Evolutionary conservation across 345 rosid species (phyloP).

Genomic region (Salix suchowensis): DNA sequence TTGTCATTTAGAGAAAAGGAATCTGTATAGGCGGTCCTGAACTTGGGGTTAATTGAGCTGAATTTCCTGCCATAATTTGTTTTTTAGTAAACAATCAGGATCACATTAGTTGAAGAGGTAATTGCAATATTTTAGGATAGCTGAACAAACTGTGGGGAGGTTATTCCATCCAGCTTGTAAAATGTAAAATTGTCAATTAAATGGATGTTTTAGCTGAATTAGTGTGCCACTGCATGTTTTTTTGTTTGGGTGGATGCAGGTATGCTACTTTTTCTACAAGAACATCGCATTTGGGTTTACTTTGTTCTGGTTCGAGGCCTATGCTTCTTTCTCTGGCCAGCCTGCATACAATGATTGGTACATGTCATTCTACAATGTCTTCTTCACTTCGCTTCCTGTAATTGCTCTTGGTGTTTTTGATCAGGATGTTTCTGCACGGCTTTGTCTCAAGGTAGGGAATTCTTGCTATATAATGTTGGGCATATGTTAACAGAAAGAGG

Average conservation of each 20-base stretch:
- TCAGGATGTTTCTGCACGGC: slow-evolving; percentile 87
- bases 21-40: no score
- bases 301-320: slow-evolving; percentile 87
- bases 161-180: no score
- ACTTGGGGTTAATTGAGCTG: no score
- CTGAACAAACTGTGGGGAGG: no score
- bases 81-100: no score
- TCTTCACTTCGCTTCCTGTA: slow-evolving; percentile 98
- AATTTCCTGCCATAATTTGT: no score
- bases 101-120: no score
- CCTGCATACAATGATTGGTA: slow-evolving; percentile 96
- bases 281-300: slow-evolving; percentile 87
- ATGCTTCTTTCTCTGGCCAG: slow-evolving; percentile 86
- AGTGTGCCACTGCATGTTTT: background rate
- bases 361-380: slow-evolving; percentile 86
- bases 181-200: no score
- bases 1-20: no score
- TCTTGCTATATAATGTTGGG: background rate
- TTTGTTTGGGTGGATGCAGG: slow-evolving; percentile 43
- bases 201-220: background rate
- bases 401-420: slow-evolving; percentile 91
- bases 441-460: slow-evolving; percentile 72
- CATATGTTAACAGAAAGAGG: no score
- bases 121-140: no score
- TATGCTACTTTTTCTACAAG: slow-evolving; percentile 97